phyloP scores from a whole-genome alignment of 306 rosid genomes.

The Sesbania bispinosa region DNA sequence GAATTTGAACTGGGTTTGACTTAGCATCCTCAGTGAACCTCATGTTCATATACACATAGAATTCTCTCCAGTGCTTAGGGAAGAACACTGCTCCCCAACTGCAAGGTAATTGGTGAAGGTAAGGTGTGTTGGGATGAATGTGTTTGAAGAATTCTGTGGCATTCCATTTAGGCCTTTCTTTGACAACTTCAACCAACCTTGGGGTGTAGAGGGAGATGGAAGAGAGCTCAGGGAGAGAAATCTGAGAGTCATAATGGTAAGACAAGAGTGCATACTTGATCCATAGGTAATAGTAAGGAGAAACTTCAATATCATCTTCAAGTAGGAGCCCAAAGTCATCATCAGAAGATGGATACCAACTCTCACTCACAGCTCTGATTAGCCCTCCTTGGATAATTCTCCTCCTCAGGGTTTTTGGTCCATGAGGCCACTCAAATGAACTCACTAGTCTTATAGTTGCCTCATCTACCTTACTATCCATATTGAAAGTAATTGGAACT shows the following conservation, averaged over 20 bases:
- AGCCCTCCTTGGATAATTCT: conserved; percentile 95
- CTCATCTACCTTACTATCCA: conserved; percentile 88
- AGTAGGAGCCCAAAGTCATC: conserved; percentile 84
- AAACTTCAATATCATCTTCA: conserved; percentile 88
- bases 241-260: conserved; percentile 83
- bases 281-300: conserved; percentile 89
- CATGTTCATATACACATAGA: conserved; percentile 86
- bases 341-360: conserved; percentile 87
- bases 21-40: conserved; percentile 84
- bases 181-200: conserved; percentile 75
- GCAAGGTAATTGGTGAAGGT: conserved; percentile 85
- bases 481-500: conserved; percentile 67
- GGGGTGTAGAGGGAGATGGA: conserved; percentile 93
- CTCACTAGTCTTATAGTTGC: conserved; percentile 57
- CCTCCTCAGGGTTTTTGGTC: conserved; percentile 72
- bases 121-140: conserved; percentile 80
- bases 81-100: conserved; percentile 95
- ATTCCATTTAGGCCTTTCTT: conserved; percentile 90
- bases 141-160: conserved; percentile 66
- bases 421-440: conserved; percentile 85
- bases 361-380: conserved; percentile 85
- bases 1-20: conserved; percentile 81
- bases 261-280: conserved; percentile 81
- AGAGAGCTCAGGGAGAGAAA: conserved; percentile 73
- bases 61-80: conserved; percentile 94